Evolutionary conservation across 163 green algal genomes (phyloP).

Genomic region (Prototheca wickerhamii): DNA sequence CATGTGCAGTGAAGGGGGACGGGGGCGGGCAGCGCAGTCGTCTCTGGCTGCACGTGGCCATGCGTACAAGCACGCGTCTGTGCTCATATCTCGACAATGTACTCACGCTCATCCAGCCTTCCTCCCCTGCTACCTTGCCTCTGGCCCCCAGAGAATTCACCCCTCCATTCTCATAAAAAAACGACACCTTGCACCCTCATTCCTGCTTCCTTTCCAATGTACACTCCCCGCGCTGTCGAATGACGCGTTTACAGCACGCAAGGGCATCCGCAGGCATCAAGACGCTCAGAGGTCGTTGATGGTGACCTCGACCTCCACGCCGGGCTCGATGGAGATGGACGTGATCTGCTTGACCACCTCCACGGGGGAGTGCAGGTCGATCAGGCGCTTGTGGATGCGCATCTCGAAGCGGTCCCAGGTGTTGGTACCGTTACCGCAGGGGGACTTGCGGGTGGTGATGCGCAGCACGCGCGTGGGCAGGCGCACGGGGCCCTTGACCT

Average conservation of each 20-base stretch:
- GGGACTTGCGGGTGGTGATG: conserved; percentile 97
- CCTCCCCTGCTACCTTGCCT: too few relatives aligned
- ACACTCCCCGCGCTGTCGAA: too few relatives aligned
- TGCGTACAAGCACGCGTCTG: too few relatives aligned
- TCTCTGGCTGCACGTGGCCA: too few relatives aligned
- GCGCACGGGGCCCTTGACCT: conserved; percentile 96
- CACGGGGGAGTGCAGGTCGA: conserved; percentile 92
- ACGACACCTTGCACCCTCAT: too few relatives aligned
- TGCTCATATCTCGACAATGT: too few relatives aligned
- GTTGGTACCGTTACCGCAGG: conserved; percentile 98
- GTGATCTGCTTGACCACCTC: conserved; percentile 98
- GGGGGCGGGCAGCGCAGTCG: not conserved
- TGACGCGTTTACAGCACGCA: not conserved
- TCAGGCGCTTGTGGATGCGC: conserved; percentile 95
- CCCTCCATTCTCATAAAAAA: too few relatives aligned
- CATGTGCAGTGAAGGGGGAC: not conserved
- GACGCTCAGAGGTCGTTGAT: conserved; percentile 52
- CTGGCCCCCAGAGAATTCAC: too few relatives aligned
- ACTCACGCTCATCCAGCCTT: too few relatives aligned
- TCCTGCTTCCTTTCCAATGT: too few relatives aligned
- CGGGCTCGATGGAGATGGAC: conserved; percentile 95
- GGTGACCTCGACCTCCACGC: conserved; percentile 96
- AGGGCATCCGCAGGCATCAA: not conserved
- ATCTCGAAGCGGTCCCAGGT: conserved; percentile 78
- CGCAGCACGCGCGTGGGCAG: conserved; percentile 96